These are phyloP conservation scores for Backusella macrospora DNA, from an alignment of 192 early-diverging fungal genomes.

Conservation along the genomic window DNA sequence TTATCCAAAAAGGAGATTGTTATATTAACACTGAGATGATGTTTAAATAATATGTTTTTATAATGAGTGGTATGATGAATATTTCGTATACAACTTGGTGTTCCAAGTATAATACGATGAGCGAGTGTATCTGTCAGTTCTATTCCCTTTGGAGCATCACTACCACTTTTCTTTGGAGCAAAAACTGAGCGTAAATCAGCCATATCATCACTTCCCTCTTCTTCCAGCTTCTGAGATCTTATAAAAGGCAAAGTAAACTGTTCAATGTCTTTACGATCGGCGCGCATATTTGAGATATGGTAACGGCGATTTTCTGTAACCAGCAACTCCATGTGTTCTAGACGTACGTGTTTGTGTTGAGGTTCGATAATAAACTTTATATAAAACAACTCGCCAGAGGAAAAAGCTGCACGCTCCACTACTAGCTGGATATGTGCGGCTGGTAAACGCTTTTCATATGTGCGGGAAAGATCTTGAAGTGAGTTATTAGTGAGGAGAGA, in stretches of 20 bases:
- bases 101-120: conserved; percentile 29
- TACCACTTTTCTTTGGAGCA: conserved; percentile 4
- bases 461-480: conserved; percentile 32
- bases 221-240: not conserved
- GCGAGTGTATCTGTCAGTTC: conserved; percentile 25
- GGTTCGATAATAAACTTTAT: conserved; percentile 24
- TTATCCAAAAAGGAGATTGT: conserved; percentile 23
- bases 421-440: conserved; percentile 19
- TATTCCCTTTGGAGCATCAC: not conserved
- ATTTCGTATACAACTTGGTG: conserved; percentile 25
- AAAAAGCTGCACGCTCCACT: conserved; percentile 25
- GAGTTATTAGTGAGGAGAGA: conserved; percentile 25
- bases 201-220: not conserved
- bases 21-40: conserved; percentile 23
- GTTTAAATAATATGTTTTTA: conserved; percentile 27
- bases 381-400: conserved; percentile 31
- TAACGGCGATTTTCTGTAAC: conserved; percentile 30
- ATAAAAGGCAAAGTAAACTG: conserved; percentile 20
- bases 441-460: conserved; percentile 27
- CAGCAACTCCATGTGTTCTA: conserved; percentile 25
- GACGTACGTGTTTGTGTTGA: conserved; percentile 24
- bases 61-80: conserved; percentile 35
- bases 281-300: conserved; percentile 22
- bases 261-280: conserved; percentile 17
- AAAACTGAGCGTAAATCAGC: conserved; percentile 21